Base-by-base conservation (phyloP, 2,329 filamentous ascomycete species). In the Huntiella bhutanensis region DNA sequence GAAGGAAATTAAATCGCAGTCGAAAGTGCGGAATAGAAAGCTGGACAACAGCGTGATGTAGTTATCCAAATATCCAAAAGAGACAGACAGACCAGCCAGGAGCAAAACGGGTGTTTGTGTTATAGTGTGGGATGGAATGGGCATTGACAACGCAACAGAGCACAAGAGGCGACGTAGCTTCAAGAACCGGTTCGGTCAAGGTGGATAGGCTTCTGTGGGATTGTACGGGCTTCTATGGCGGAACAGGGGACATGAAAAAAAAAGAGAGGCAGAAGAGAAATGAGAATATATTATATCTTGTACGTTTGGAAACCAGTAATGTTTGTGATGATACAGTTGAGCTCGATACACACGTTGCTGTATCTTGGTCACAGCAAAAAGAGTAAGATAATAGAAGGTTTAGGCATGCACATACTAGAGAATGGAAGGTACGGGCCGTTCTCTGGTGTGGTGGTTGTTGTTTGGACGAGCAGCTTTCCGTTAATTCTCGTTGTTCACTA, bases 121-220 rank as follows among this genome's bases (percentile, higher is more conserved):
- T 37, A 35, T 39, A 33, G 28, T 15, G 8, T 22, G 33, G 38
- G 37, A 37, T 43, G 41, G n/a, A 34, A 42, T 40, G 36, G 5
- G 33, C 34, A 34, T 33, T 35, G 33, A 35, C 33, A 34, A 16
- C 17, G 7, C 6, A 28, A 28, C 40, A 43, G 45, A 17, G 38
- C 37, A 33, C 45, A 49, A 49, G 47, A 49, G 47, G 47, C 47
- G 47, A 49, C 47, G 47, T 49, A 49, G 47, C 47, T 49, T 49
- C 45, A 45, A 44, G 47, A 32, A 45, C 32, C 34, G 36, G 32
- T 28, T 28, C 22, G 22, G 22, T 28, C 22, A 28, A 34, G 19
- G 36, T 13, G 36, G 15, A 19, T 19, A 35, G 17, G 35, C 19
- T 45, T 40, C 34, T 15, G 43, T 40, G 32, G 41, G 41, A 43